Percentiles rank a stretch among this genome's conserved stretches.
Conservation (phyloP, 2,329 filamentous ascomycete genomes). For the Alternaria infectoria region DNA sequence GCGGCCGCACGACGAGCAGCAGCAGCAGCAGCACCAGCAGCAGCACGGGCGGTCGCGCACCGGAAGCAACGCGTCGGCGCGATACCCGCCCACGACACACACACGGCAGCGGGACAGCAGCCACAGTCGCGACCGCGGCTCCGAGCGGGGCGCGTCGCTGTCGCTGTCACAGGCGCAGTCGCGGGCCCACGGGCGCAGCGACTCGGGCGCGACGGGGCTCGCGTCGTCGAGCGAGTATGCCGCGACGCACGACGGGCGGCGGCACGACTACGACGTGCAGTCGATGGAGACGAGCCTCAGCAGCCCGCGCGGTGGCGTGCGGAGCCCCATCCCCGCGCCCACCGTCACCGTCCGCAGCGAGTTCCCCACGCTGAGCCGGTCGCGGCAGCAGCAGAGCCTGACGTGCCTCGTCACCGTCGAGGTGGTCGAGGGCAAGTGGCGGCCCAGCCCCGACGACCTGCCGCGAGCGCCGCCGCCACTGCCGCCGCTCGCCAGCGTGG, state of each 20-base stretch:
- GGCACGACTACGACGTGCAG: constrained; percentile 94
- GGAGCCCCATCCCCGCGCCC: constrained; percentile 88
- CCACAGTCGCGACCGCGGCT: constrained; percentile 46
- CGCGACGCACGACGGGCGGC: constrained; percentile 75
- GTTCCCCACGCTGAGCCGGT: constrained; percentile 91
- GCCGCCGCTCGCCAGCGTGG: constrained; percentile 56
- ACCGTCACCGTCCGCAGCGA: constrained; percentile 95
- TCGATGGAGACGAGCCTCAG: constrained; percentile 88
- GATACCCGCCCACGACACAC: constrained; percentile 35
- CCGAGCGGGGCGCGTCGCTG: constrained; percentile 48
- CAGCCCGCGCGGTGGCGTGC: constrained; percentile 72
- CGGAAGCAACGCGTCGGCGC: constrained; percentile 42
- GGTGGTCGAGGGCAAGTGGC: constrained; percentile 91
- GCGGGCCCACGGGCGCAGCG: constrained; percentile 71
- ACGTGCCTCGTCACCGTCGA: constrained; percentile 95
- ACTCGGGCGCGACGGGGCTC: constrained; percentile 75
- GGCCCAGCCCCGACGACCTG: constrained; percentile 81
- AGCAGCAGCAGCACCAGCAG: constrained; percentile 36
- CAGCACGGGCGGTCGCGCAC: constrained; percentile 37
- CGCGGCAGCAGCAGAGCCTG: constrained; percentile 90
- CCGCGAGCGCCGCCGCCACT: constrained; percentile 60
- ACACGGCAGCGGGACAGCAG: constrained; percentile 46
- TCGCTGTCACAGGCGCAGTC: constrained; percentile 48
- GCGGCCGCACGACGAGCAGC: constrained; percentile 53
- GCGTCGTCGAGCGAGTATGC: constrained; percentile 81